phyloP scores from a whole-genome alignment of 306 rosid genomes.

The Pueraria montana region DNA sequence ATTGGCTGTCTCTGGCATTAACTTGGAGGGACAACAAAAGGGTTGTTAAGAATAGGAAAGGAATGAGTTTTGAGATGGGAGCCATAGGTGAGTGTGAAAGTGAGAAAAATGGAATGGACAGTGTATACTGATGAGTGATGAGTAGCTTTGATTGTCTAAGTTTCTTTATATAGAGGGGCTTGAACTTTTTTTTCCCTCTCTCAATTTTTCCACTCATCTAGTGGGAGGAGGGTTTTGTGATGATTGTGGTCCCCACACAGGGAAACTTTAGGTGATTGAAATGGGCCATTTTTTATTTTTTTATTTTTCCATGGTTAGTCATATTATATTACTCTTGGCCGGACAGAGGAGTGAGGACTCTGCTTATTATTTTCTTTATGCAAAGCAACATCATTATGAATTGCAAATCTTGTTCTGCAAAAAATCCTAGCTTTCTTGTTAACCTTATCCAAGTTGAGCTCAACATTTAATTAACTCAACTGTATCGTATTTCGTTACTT shows the following conservation, averaged over 20 bases:
- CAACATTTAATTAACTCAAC: slow-evolving; percentile 12
- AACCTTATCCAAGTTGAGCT: slow-evolving; percentile 24
- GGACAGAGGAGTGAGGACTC: neutral
- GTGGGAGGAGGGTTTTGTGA: slow-evolving; percentile 52
- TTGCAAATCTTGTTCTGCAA: slow-evolving; percentile 34
- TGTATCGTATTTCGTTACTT: slow-evolving; percentile 50
- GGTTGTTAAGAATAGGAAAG: slow-evolving; percentile 56
- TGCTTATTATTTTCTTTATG: slow-evolving; percentile 35
- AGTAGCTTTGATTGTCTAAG: slow-evolving; percentile 25
- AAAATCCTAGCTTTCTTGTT: slow-evolving; percentile 11
- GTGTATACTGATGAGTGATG: slow-evolving; percentile 3
- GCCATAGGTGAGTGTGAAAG: slow-evolving; percentile 63
- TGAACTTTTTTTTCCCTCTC: neutral
- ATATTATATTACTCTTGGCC: slow-evolving; percentile 26
- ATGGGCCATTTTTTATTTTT: slow-evolving; percentile 4
- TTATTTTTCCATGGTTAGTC: neutral
- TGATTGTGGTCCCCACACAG: slow-evolving; percentile 64
- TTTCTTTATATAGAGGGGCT: slow-evolving; percentile 62
- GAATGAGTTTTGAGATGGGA: slow-evolving; percentile 48
- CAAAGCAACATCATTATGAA: slow-evolving; percentile 51
- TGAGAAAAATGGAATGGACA: neutral
- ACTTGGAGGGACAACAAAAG: slow-evolving; percentile 63
- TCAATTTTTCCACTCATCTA: slow-evolving; percentile 58
- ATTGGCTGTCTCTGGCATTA: slow-evolving; percentile 82
- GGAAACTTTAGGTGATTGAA: slow-evolving; percentile 47